phyloP scores from a whole-genome alignment of 441 rosid species.

The Adansonia rubrostipa region DNA sequence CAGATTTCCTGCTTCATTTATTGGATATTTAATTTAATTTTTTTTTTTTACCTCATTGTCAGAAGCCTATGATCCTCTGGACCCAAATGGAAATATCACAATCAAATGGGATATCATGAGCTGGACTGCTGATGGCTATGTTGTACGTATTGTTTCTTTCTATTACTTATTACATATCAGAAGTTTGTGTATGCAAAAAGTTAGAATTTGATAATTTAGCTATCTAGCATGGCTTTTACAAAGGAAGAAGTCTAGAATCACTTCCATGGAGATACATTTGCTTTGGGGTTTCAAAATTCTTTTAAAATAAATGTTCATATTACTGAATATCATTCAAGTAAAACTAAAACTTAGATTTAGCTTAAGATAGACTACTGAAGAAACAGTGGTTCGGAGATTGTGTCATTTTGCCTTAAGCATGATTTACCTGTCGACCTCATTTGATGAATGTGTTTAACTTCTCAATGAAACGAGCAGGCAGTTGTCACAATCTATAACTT shows the following conservation, averaged over 20 bases:
- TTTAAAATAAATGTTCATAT: not conserved
- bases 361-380: not conserved
- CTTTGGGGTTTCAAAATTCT: not conserved
- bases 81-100: conserved; percentile 88
- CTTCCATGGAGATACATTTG: not conserved
- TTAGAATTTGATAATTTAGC: conserved; percentile 6
- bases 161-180: not conserved
- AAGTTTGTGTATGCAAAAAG: not conserved
- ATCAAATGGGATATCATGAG: conserved; percentile 82
- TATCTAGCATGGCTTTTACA: not conserved
- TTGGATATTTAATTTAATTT: too few relatives aligned
- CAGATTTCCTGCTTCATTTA: too few relatives aligned
- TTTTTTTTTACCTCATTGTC: conserved; percentile 6
- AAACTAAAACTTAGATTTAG: not conserved
- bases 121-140: conserved; percentile 91
- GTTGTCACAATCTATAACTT: conserved; percentile 71
- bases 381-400: not conserved
- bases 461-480: conserved; percentile 51
- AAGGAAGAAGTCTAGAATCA: not conserved
- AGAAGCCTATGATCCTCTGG: conserved; percentile 89
- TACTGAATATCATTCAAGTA: not conserved
- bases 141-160: conserved; percentile 45
- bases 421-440: not conserved
- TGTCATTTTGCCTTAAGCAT: not conserved
- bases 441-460: conserved; percentile 8